Evolutionary conservation across 176 grass and related monocot genomes (phyloP).

Genomic region (Saccharum spontaneum): DNA sequence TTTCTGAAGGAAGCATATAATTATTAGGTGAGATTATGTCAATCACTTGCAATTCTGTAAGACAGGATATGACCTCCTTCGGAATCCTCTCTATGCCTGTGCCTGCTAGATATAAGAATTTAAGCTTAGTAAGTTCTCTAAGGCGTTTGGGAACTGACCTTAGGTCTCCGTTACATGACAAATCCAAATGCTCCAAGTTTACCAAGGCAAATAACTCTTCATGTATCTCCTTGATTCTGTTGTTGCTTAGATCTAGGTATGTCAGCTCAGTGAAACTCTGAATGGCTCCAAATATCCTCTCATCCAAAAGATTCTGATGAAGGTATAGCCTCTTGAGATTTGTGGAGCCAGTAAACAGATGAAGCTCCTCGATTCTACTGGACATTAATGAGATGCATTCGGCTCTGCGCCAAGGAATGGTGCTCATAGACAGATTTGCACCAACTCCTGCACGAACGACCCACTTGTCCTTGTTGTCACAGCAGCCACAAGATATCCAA

Average conservation of each 20-base stretch:
- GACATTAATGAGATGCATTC: background rate
- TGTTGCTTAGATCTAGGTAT: too few species aligned
- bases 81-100: too few species aligned
- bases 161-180: background rate
- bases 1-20: too few species aligned
- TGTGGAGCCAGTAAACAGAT: background rate
- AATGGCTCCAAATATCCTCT: background rate
- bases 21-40: too few species aligned
- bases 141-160: background rate
- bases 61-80: too few species aligned
- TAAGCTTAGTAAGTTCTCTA: background rate
- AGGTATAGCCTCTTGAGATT: background rate
- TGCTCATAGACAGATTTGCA: too few species aligned
- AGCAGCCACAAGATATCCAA: background rate
- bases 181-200: background rate
- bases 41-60: background rate
- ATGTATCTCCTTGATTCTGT: too few species aligned
- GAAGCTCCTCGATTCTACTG: background rate
- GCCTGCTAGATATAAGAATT: background rate
- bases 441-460: background rate
- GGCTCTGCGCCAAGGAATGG: background rate
- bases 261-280: too few species aligned
- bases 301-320: too few species aligned
- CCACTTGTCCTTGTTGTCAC: constrained; percentile 2
- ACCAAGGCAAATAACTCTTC: too few species aligned